Base-by-base conservation (phyloP, 2,329 filamentous ascomycete species). In the Arachnomyces sp. region DNA sequence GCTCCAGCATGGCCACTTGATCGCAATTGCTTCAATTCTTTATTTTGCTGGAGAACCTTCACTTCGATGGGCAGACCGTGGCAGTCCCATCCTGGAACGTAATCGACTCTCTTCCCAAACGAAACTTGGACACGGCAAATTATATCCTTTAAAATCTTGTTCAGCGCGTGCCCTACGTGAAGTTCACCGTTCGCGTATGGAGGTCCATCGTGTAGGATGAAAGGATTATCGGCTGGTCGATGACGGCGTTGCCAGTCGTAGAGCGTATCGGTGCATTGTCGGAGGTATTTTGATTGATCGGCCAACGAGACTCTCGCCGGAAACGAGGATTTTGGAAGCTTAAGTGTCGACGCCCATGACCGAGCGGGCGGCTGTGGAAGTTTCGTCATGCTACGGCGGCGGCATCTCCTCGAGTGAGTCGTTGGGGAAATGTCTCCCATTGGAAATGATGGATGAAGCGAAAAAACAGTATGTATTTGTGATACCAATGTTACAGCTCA, bases 1-100 rank as follows among this genome's bases (percentile, higher is more conserved):
- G 68, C 60, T 13, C 58, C 55, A 33, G 60, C 57, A 7, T 63
- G 47, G 7, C 51, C 53, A 18, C 47, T 45, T 4, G 40, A 38
- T 5, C 45, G 57, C 30, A 53, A 54, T 49, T 52, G 66, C 55
- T 57, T 57, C 28, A 54, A 55, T 49, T 54, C 67, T 57, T 58
- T 70, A 55, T 64, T 55, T n/a, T 64, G 57, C 52, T 84, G 83
- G 12, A 98, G 73, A 16, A 89, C 92, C 65, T 96, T 98, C 53
- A 96, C 74, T 71, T 98, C 92, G 56, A 98, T 98, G 1, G 92
- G 92, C 36, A 98, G 73, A 0, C 92, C 92, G 68, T 98, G 92
- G 50, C 92, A 98, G 60, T 98, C 93, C 92, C 92, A 98, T 34
- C 92, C 90, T 2, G 92, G 92, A 12, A 88, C 72, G 56, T 93